A percentile compares a stretch with the other conserved stretches of the same genome.
phyloP scores from a whole-genome alignment of 2,329 filamentous ascomycete species.

The Drechslera avenae region DNA sequence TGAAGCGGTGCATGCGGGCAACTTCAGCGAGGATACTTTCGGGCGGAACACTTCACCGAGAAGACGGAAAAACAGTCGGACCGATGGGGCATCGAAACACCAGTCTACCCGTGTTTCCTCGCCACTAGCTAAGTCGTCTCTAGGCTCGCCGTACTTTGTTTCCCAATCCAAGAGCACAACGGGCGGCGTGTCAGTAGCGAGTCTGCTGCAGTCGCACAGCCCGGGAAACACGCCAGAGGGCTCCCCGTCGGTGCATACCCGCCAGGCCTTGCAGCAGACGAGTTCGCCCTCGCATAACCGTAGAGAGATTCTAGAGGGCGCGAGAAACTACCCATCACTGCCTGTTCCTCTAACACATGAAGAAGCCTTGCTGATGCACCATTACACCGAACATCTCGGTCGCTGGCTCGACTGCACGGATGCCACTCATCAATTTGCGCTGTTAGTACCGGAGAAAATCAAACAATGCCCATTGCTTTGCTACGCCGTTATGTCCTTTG shows the following conservation, averaged over 20 bases:
- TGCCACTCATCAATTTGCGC: conserved; percentile 38
- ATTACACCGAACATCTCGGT: conserved; percentile 39
- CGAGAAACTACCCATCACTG: conserved; percentile 7
- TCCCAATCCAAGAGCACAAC: conserved; percentile 2
- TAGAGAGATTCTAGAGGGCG: not conserved
- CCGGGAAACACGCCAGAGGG: conserved; percentile 4
- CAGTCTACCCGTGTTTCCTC: conserved; percentile 18
- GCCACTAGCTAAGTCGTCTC: conserved; percentile 20
- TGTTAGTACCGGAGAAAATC: conserved; percentile 35
- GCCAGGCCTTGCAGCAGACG: conserved; percentile 1
- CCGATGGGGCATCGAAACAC: conserved; percentile 13
- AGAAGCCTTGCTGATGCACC: conserved; percentile 36
- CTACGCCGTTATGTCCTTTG: conserved; percentile 38
- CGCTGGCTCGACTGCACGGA: conserved; percentile 43
- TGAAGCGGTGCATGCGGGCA: not conserved
- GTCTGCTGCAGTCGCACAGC: conserved; percentile 13
- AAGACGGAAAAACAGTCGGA: conserved; percentile 16
- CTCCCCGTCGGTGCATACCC: conserved; percentile 1
- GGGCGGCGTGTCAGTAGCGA: conserved; percentile 18
- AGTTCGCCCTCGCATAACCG: not conserved
- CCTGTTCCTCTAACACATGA: conserved; percentile 22
- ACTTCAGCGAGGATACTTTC: conserved; percentile 12
- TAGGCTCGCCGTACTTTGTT: conserved; percentile 17
- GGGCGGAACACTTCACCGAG: conserved; percentile 26
- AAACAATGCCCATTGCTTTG: conserved; percentile 35